Evolutionary conservation across 164 flowering plant species (phyloP).

Genomic region (Buxus sempervirens): DNA sequence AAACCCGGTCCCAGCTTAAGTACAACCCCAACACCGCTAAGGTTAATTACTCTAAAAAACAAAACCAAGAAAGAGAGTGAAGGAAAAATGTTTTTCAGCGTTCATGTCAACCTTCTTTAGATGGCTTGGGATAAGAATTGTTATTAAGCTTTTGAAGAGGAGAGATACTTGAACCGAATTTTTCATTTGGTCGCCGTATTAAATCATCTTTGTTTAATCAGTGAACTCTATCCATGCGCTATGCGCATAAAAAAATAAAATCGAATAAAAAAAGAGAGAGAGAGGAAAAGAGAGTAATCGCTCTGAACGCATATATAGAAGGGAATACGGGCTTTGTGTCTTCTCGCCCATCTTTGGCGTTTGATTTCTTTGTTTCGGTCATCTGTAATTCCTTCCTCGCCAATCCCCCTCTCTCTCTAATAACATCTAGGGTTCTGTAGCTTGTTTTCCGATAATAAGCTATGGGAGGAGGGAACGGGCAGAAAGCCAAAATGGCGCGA

Average conservation of each 20-base stretch:
- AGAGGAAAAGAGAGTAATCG: not conserved
- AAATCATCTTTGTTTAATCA: not conserved
- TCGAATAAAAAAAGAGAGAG: not conserved
- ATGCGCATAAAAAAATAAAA: not conserved
- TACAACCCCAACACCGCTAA: too few species aligned
- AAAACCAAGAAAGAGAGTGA: too few species aligned
- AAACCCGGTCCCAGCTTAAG: too few species aligned
- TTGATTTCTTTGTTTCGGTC: not conserved
- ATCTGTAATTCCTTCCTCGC: not conserved
- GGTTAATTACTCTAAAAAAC: too few species aligned
- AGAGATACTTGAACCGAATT: not conserved
- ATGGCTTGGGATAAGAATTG: too few species aligned
- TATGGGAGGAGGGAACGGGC: constrained; percentile 84
- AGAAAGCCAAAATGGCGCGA: constrained; percentile 79
- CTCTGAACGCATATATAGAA: too few species aligned
- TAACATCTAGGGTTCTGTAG: not conserved
- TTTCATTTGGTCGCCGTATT: not conserved
- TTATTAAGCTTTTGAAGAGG: too few species aligned
- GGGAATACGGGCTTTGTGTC: not conserved
- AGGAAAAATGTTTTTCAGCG: too few species aligned
- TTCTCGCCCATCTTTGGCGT: not conserved
- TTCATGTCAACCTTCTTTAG: too few species aligned
- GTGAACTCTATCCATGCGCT: not conserved
- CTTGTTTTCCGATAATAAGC: not conserved
- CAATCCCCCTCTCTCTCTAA: not conserved